A percentile compares a stretch with the other conserved stretches of the same genome.
phyloP scores from a whole-genome alignment of 2,329 filamentous ascomycete genomes.

The Colletotrichum scovillei region DNA sequence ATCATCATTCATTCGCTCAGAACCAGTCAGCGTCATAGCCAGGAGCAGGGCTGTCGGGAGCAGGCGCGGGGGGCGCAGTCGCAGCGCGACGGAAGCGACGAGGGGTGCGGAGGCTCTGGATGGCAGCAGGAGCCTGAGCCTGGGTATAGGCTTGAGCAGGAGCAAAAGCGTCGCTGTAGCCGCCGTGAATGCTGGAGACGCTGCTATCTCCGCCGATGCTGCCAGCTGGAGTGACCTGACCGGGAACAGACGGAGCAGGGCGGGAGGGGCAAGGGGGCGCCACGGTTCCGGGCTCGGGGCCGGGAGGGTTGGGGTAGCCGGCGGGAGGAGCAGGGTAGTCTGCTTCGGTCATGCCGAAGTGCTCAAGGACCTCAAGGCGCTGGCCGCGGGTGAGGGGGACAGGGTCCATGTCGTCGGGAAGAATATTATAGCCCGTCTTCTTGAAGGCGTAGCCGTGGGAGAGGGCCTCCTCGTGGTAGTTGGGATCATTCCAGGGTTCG shows the following conservation, averaged over 20 bases:
- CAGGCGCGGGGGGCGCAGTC: constrained; percentile 18
- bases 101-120: constrained; percentile 24
- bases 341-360: constrained; percentile 17
- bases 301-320: constrained; percentile 20
- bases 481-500: constrained; percentile 18
- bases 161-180: not conserved
- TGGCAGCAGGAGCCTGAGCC: not conserved
- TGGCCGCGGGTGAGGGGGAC: constrained; percentile 17
- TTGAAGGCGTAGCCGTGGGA: constrained; percentile 22
- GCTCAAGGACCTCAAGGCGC: constrained; percentile 12
- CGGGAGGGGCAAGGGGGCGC: constrained; percentile 25
- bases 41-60: constrained; percentile 18
- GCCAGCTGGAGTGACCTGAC: not conserved
- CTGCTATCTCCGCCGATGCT: not conserved
- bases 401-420: constrained; percentile 5
- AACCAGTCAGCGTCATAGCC: constrained; percentile 33
- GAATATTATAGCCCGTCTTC: constrained; percentile 8
- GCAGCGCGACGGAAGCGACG: constrained; percentile 29
- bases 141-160: too few relatives aligned
- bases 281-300: not conserved
- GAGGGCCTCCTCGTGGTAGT: constrained; percentile 26
- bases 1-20: not conserved
- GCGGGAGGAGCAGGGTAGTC: constrained; percentile 23
- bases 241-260: not conserved
- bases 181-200: not conserved